These are phyloP conservation scores for Leccinum arenicola DNA, from an alignment of 768 basidiomycete genomes.

Conservation along the genomic window DNA sequence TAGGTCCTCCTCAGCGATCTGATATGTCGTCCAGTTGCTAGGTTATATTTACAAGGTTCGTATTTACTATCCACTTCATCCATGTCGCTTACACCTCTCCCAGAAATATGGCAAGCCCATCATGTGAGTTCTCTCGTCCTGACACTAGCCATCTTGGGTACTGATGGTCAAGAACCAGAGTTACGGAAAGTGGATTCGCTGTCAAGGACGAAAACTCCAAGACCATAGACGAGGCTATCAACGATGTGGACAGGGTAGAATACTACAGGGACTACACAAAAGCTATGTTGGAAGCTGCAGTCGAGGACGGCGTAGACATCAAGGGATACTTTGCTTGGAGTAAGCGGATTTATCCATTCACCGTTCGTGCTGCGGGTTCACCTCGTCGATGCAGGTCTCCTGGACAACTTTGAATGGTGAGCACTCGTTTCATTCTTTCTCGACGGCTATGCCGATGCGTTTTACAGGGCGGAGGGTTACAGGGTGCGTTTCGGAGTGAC, in stretches of 20 bases:
- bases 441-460: not conserved
- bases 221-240: conserved; percentile 52
- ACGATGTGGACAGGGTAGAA: conserved; percentile 60
- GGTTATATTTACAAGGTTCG: conserved; percentile 71
- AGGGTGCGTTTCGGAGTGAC: conserved; percentile 69
- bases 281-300: conserved; percentile 53
- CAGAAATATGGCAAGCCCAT: conserved; percentile 54
- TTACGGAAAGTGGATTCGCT: conserved; percentile 76
- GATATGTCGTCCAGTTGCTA: conserved; percentile 40
- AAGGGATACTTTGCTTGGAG: conserved; percentile 73
- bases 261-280: conserved; percentile 64
- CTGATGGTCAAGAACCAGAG: conserved; percentile 34
- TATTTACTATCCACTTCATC: not conserved
- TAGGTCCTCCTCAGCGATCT: not conserved
- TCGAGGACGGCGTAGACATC: conserved; percentile 67
- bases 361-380: not conserved
- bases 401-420: conserved; percentile 74
- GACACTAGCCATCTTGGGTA: not conserved
- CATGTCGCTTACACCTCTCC: not conserved
- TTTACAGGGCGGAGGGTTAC: conserved; percentile 60
- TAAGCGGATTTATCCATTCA: conserved; percentile 29
- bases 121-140: conserved; percentile 40
- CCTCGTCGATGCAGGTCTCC: conserved; percentile 44
- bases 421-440: not conserved
- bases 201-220: conserved; percentile 61